Evolutionary conservation across 768 basidiomycete species (phyloP), one percentile per base, ranked within the genome.

Genomic region (Suillus luteus): DNA sequence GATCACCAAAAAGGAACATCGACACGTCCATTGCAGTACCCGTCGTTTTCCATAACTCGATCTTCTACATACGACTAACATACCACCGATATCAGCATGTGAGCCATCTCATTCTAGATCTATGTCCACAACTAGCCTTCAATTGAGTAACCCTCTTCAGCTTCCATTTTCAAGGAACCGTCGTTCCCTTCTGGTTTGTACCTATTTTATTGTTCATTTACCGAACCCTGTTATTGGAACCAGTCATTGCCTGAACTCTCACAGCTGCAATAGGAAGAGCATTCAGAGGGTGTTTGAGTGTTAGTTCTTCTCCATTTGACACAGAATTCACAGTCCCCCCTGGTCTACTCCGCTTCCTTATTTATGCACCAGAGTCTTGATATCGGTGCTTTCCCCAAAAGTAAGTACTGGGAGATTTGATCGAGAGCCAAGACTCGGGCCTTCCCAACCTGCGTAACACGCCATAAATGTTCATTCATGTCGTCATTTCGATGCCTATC

Each of bases 151-250:
- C 33, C 54, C 37, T 35, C n/a, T 35, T 55, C 35, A 55, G 54
- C n/a, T 37, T 55, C 54, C 54, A 37, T 37, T 55, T 35, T 55
- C 31, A 55, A 55, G 54, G 54, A 5, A 55, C 35, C n/a, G 12
- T 37, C n/a, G n/a, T 37, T 55, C 54, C 12, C 12, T 35, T 55
- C 33, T 35, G 54, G 54, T 14, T 33, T 54, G 27, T 54, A 51
- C 49, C 24, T 11, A 11, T n/a, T 12, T 14, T 12, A 55, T 35
- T 55, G 19, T 11, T 11, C 31, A 35, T 55, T 55, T n/a, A 31
- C 33, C 12, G 33, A 12, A 35, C 52, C 11, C 19, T 35, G 33
- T 6, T 33, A 35, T 27, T 27, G 24, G 24, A 51, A 27, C 49
- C 49, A 5, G 27, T 27, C 2, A 3, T 51, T 31, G 3, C 3